phyloP scores from a whole-genome alignment of 495 filamentous ascomycete genomes.

The Trichocladium antarcticum region DNA sequence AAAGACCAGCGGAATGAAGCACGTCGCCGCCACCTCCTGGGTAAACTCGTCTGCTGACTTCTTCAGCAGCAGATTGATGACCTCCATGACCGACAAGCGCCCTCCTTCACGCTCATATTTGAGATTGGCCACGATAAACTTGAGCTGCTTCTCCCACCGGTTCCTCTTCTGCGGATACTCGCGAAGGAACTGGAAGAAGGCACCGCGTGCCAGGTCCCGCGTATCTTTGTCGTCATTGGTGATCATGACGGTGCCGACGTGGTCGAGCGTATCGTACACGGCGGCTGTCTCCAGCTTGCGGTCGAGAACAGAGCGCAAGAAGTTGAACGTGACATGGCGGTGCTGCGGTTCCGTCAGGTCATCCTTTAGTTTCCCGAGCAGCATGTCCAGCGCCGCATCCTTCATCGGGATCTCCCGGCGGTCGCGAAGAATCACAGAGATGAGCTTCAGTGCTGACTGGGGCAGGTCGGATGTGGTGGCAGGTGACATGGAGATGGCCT shows the following conservation, averaged over 20 bases:
- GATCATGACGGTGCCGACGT: conserved; percentile 86
- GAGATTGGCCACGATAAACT: conserved; percentile 80
- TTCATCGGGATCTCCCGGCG: conserved; percentile 60
- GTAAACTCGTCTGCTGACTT: conserved; percentile 71
- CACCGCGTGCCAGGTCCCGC: conserved; percentile 73
- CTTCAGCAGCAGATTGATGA: conserved; percentile 66
- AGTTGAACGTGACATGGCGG: conserved; percentile 86
- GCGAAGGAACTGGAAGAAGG: conserved; percentile 86
- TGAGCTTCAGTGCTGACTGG: conserved; percentile 76
- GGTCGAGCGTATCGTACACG: conserved; percentile 83
- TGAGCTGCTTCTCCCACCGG: conserved; percentile 77
- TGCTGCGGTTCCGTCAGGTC: conserved; percentile 87
- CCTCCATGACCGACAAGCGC: conserved; percentile 82
- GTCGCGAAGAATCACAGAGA: conserved; percentile 76
- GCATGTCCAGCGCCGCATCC: conserved; percentile 69
- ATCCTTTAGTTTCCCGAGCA: conserved; percentile 72
- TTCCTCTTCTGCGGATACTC: conserved; percentile 88
- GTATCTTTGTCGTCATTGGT: conserved; percentile 82
- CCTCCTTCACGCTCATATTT: conserved; percentile 82
- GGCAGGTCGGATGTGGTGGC: conserved; percentile 70
- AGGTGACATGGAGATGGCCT: conserved; percentile 48
- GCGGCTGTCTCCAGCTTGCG: conserved; percentile 74
- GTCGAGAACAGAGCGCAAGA: conserved; percentile 73
- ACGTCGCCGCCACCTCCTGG: conserved; percentile 67
- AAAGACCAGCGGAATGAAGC: conserved; percentile 79